These are phyloP conservation scores for Spinacia oleracea DNA, from an alignment of 179 eudicot species.

Conservation along the genomic window DNA sequence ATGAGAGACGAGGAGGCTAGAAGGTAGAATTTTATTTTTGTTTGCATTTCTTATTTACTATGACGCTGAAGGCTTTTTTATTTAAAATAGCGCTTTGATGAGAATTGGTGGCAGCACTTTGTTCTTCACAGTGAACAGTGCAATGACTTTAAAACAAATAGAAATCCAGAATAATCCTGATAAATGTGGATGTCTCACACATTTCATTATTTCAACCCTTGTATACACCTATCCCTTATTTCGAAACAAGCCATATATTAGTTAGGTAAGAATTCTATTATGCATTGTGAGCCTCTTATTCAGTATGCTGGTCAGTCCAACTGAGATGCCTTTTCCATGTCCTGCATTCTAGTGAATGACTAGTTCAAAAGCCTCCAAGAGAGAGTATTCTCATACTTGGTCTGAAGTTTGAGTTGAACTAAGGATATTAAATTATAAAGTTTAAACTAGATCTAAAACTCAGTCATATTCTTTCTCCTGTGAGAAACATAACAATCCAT, in stretches of 20 bases:
- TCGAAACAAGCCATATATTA: neutral
- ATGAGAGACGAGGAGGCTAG: constrained; percentile 90
- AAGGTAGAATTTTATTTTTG: constrained; percentile 48
- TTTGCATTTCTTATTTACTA: constrained; percentile 6
- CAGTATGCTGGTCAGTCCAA: neutral
- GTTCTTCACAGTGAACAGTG: neutral
- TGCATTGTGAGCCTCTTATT: neutral
- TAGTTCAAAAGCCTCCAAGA: neutral
- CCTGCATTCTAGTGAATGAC: neutral
- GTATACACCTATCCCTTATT: neutral
- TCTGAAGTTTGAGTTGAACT: too few species aligned
- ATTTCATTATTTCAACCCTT: neutral
- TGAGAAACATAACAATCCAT: too few species aligned
- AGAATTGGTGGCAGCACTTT: neutral
- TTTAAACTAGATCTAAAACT: too few species aligned
- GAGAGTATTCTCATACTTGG: neutral
- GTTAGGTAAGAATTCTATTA: neutral
- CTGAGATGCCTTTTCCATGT: too few species aligned
- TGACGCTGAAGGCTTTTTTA: constrained; percentile 19
- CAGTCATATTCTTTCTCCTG: too few species aligned
- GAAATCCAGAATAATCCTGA: neutral
- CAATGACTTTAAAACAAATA: neutral
- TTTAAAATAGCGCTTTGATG: neutral
- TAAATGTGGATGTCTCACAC: neutral
- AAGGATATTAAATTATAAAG: too few species aligned